A percentile compares a stretch with the other conserved stretches of the same genome.
phyloP scores from a whole-genome alignment of 805 yeast species.

The Kuraishia ogatae region DNA sequence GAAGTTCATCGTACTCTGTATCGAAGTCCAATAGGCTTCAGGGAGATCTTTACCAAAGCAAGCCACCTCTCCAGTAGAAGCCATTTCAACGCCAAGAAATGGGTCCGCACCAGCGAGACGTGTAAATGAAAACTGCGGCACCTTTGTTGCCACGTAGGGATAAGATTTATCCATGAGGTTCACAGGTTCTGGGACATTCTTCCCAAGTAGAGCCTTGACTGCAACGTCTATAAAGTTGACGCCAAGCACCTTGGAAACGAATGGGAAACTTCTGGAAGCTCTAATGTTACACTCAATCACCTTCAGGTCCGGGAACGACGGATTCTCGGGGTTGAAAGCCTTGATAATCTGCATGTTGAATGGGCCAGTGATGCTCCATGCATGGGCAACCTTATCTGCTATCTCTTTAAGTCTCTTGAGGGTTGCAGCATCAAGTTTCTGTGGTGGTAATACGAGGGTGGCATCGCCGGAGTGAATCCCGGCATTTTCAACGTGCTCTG shows the following conservation, averaged over 20 bases:
- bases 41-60: constrained; percentile 80
- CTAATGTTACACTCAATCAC: constrained; percentile 98
- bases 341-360: constrained; percentile 97
- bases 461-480: constrained; percentile 99
- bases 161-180: constrained; percentile 73
- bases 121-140: constrained; percentile 97
- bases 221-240: constrained; percentile 92
- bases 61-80: constrained; percentile 98
- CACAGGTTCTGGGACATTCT: constrained; percentile 67
- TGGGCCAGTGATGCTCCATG: constrained; percentile 96
- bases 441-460: constrained; percentile 90
- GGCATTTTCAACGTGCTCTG: constrained; percentile 97
- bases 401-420: constrained; percentile 74
- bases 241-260: constrained; percentile 95
- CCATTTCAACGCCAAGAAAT: constrained; percentile 97
- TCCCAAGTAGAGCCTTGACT: constrained; percentile 73
- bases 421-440: constrained; percentile 53
- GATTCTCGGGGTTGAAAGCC: constrained; percentile 52
- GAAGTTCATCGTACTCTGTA: constrained; percentile 97
- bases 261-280: constrained; percentile 98
- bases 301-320: constrained; percentile 60
- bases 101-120: constrained; percentile 99
- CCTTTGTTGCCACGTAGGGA: constrained; percentile 90
- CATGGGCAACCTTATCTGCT: constrained; percentile 88
- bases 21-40: constrained; percentile 97